Conservation (phyloP, 1,284 basidiomycete genomes). For the Psilocybe mexicana region DNA sequence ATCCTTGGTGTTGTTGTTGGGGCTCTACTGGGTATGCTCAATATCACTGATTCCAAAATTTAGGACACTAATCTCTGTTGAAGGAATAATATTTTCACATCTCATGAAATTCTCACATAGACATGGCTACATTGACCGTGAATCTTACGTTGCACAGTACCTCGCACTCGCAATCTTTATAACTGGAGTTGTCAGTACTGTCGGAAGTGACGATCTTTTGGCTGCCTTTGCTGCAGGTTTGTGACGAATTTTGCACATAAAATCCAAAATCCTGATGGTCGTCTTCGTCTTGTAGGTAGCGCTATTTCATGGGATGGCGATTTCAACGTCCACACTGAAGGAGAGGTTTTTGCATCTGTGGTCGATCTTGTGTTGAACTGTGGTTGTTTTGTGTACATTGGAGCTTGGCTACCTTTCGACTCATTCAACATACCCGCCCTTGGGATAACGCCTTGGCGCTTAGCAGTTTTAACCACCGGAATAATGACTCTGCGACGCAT, state of each 20-base stretch:
- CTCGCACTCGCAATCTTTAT: conserved; percentile 82
- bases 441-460: conserved; percentile 73
- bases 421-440: conserved; percentile 63
- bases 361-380: conserved; percentile 87
- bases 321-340: conserved; percentile 84
- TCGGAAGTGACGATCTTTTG: conserved; percentile 86
- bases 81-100: conserved; percentile 72
- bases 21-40: conserved; percentile 58
- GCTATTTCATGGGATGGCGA: conserved; percentile 95
- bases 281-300: conserved; percentile 48
- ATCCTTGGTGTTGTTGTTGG: conserved; percentile 81
- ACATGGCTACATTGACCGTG: conserved; percentile 81
- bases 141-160: conserved; percentile 92
- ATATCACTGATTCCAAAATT: not conserved
- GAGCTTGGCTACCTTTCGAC: conserved; percentile 84
- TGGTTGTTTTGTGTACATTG: conserved; percentile 88
- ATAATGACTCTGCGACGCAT: conserved; percentile 78
- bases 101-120: conserved; percentile 82
- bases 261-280: not conserved
- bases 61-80: no score
- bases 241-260: conserved; percentile 9
- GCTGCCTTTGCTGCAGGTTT: conserved; percentile 90
- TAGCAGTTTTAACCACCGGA: conserved; percentile 65
- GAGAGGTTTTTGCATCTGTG: conserved; percentile 85
- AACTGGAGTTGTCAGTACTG: conserved; percentile 73